These are phyloP conservation scores for Rhododendron ovatum DNA, from an alignment of 148 eudicot genomes.

Conservation along the genomic window DNA sequence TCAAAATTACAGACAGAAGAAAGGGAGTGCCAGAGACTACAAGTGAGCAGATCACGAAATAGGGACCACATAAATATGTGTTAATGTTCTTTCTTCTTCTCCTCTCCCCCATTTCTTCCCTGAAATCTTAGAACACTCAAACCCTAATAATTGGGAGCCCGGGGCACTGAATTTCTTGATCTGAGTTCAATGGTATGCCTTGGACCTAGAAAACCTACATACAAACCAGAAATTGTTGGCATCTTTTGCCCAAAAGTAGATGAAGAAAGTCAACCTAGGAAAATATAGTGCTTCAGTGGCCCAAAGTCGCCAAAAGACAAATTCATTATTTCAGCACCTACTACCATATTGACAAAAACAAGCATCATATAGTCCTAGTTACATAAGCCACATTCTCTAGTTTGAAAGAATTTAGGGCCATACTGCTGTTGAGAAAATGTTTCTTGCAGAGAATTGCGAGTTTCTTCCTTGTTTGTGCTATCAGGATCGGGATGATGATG, in stretches of 20 bases:
- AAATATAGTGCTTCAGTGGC: neutral
- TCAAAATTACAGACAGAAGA: neutral
- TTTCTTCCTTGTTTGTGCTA: neutral
- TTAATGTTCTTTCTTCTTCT: neutral
- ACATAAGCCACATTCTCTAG: neutral
- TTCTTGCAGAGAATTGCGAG: neutral
- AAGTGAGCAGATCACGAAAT: neutral
- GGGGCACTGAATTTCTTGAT: neutral
- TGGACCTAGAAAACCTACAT: neutral
- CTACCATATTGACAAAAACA: neutral
- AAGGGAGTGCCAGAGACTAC: neutral
- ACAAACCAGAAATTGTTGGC: neutral
- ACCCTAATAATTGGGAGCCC: neutral
- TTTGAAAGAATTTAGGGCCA: neutral
- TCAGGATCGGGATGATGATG: neutral
- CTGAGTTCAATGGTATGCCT: neutral
- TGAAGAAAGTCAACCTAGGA: neutral
- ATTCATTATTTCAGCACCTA: neutral
- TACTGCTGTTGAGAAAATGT: neutral
- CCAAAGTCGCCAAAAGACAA: slow-evolving; percentile 7
- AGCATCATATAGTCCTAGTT: neutral
- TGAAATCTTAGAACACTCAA: neutral
- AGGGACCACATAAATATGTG: neutral
- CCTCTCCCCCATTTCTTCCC: neutral
- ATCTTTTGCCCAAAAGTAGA: neutral